Conservation (phyloP, 2,329 filamentous ascomycete species). For the Magnaporthiopsis poae region DNA sequence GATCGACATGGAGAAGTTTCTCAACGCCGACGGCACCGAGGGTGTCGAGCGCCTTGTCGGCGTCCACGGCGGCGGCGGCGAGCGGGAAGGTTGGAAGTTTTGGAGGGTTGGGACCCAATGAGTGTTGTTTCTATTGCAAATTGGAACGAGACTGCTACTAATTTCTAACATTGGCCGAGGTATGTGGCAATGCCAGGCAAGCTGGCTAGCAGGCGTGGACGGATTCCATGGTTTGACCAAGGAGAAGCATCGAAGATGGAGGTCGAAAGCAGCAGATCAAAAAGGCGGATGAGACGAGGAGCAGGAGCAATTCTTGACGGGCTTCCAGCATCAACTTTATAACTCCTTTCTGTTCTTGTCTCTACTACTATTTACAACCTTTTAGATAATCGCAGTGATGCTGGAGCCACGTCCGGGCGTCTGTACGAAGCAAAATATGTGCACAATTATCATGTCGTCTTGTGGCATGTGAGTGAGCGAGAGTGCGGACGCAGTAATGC, state of each 20-base stretch:
- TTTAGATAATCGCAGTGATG: not conserved
- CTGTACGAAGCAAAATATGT: not conserved
- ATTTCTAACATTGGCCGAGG: not conserved
- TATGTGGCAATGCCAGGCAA: not conserved
- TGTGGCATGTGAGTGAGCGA: too few relatives aligned
- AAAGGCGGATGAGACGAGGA: not conserved
- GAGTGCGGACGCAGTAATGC: too few relatives aligned
- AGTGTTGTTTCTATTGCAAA: not conserved
- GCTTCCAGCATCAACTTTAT: not conserved
- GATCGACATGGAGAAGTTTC: constrained; percentile 76
- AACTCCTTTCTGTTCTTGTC: not conserved
- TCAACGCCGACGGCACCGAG: constrained; percentile 72
- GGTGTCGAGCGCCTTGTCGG: constrained; percentile 83
- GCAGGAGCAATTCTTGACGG: not conserved
- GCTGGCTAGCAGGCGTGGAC: not conserved
- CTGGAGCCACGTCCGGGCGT: too few relatives aligned
- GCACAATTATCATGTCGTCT: not conserved
- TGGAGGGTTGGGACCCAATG: constrained; percentile 53
- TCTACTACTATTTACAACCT: not conserved
- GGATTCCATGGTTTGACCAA: too few relatives aligned
- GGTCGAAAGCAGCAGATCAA: too few relatives aligned
- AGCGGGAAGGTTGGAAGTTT: constrained; percentile 76
- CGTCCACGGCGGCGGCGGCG: constrained; percentile 57
- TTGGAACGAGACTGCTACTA: not conserved
- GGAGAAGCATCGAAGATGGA: too few relatives aligned